Evolutionary conservation across 805 yeast genomes (phyloP), one percentile per base, ranked within the genome.

Genomic region (Schizosaccharomyces octosporus): DNA sequence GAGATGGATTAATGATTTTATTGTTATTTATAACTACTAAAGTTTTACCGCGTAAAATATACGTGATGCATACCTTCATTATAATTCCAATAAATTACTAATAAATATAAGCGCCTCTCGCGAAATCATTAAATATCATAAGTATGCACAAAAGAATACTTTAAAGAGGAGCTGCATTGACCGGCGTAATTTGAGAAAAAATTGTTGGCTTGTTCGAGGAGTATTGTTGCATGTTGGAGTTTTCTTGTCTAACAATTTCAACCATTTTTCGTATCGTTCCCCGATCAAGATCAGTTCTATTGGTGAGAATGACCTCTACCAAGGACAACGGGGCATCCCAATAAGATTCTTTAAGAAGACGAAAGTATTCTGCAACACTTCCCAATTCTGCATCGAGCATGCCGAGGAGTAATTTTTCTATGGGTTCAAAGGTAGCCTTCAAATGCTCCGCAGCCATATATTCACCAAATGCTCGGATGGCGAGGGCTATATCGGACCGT

Each of bases 301-400:
- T 68, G 65, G 75, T 74, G 61, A 88, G 75, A 54, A 87, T 77
- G 15, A 82, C 81, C 57, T 78, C 79, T 55, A 89, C 76, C 67
- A 87, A 79, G 60, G 79, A 83, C 6, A 83, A 72, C 0, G 95
- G 88, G 63, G 89, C 82, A 69, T 87, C 88, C 72, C 87, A 82
- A 73, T 83, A 87, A 51, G 78, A 78, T 13, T 74, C 74, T 55
- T 78, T 75, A 82, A 88, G 85, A 62, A 79, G 75, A n/a, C 77
- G 66, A 31, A 81, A 73, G 41, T 76, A 79, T n/a, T 74, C 76
- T 7, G 74, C 71, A 2, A 66, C 78, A 69, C 71, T 66, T 59
- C 57, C 41, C 55, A 66, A 63, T 59, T 63, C 67, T 51, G 78
- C 70, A 5, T 73, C 76, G 55, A 81, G 72, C 59, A 82, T 70